These are phyloP conservation scores for Leccinum subgranulosum DNA, from an alignment of 768 basidiomycete species.

Conservation along the genomic window DNA sequence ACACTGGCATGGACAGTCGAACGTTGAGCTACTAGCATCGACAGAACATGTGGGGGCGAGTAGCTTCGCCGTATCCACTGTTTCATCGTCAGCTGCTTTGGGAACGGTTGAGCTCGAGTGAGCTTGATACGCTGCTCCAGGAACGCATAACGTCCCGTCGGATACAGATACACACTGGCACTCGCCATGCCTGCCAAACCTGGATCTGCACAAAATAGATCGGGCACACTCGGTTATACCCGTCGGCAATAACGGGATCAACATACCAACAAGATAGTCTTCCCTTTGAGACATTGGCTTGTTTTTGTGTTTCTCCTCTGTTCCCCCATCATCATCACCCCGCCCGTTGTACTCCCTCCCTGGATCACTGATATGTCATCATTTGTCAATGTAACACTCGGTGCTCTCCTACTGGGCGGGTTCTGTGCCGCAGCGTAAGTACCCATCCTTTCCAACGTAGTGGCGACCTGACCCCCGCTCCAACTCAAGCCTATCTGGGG, in stretches of 20 bases:
- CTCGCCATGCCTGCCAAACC: not conserved
- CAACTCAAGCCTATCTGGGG: constrained; percentile 25
- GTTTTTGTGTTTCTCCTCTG: not conserved
- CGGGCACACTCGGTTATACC: not conserved
- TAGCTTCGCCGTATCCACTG: not conserved
- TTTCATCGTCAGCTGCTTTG: not conserved
- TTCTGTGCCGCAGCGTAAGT: constrained; percentile 29
- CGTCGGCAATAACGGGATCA: not conserved
- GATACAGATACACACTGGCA: too few species aligned
- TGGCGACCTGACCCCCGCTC: not conserved
- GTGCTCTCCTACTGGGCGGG: constrained; percentile 30
- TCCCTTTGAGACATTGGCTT: not conserved
- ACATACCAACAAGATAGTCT: not conserved
- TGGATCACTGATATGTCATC: constrained; percentile 5
- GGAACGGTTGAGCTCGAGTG: not conserved
- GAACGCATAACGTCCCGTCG: not conserved
- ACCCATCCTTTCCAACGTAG: not conserved
- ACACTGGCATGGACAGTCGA: not conserved
- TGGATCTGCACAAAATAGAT: not conserved
- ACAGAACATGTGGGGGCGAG: too few species aligned
- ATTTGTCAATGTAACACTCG: constrained; percentile 19
- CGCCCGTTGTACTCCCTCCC: not conserved
- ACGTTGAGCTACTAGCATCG: not conserved
- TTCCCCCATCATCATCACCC: not conserved
- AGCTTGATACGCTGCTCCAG: not conserved